A percentile compares a stretch with the other conserved stretches of the same genome.
Conservation (phyloP, 805 yeast genomes). For the Pichia pseudocactophila region DNA sequence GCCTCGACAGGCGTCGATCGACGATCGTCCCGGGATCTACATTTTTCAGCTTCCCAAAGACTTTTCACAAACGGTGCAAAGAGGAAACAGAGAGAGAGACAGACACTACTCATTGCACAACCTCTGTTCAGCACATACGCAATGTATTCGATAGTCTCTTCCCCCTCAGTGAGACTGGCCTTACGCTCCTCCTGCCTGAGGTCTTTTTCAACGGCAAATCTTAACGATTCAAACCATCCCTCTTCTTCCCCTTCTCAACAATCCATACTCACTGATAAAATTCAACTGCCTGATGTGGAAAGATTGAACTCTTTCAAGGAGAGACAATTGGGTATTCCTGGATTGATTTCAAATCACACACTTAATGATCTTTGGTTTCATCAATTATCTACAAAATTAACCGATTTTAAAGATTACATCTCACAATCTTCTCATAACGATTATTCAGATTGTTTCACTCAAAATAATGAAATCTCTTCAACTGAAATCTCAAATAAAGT, state of each 20-base stretch:
- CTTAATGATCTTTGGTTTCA: conserved; percentile 44
- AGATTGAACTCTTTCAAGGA: conserved; percentile 19
- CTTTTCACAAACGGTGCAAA: too few relatives aligned
- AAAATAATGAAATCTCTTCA: conserved; percentile 7
- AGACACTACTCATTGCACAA: too few relatives aligned
- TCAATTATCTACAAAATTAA: conserved; percentile 32
- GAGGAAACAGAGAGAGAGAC: too few relatives aligned
- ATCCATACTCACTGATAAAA: conserved; percentile 1
- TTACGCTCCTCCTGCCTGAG: background rate
- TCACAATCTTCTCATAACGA: conserved; percentile 23
- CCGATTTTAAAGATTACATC: conserved; percentile 32
- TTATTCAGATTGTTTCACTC: conserved; percentile 21
- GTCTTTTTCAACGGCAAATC: background rate
- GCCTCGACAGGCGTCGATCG: too few relatives aligned
- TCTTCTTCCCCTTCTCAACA: background rate
- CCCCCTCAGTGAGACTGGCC: too few relatives aligned
- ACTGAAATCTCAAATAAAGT: conserved; percentile 16
- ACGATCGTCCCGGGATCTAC: too few relatives aligned
- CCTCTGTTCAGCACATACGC: too few relatives aligned
- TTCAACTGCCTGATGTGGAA: conserved; percentile 22
- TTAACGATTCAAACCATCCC: background rate
- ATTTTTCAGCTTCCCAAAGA: too few relatives aligned
- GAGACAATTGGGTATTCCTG: conserved; percentile 33
- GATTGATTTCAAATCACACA: conserved; percentile 40
- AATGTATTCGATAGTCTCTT: too few relatives aligned